These are phyloP conservation scores for Penicillium odoratum DNA, from an alignment of 495 filamentous ascomycete genomes.

Conservation along the genomic window DNA sequence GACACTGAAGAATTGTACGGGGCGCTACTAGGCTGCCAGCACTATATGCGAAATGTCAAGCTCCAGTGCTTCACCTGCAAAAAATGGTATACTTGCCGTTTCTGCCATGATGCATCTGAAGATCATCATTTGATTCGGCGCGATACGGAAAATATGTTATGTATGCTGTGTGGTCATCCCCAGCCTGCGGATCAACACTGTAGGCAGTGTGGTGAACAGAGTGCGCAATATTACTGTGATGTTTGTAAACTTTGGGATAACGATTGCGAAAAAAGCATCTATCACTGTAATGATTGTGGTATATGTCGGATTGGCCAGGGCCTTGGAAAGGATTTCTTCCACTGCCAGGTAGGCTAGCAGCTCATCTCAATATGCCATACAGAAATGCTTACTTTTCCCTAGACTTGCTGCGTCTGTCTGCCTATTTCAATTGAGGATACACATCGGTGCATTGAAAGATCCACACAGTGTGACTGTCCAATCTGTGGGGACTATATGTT, in stretches of 20 bases:
- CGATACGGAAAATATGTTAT: constrained; percentile 93
- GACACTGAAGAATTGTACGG: constrained; percentile 44
- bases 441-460: constrained; percentile 94
- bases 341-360: constrained; percentile 77
- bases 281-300: constrained; percentile 95
- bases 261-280: constrained; percentile 85
- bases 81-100: constrained; percentile 91
- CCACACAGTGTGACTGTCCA: constrained; percentile 95
- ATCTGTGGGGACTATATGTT: constrained; percentile 98
- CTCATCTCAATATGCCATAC: not conserved
- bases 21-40: constrained; percentile 72
- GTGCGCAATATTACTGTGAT: constrained; percentile 91
- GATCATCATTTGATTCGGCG: constrained; percentile 78
- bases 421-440: constrained; percentile 73
- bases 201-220: constrained; percentile 67
- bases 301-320: constrained; percentile 91
- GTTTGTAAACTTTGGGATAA: constrained; percentile 98
- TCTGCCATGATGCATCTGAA: constrained; percentile 89
- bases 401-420: constrained; percentile 92
- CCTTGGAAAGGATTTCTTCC: constrained; percentile 92
- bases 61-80: constrained; percentile 87
- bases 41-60: constrained; percentile 96
- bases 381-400: constrained; percentile 17
- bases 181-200: constrained; percentile 82
- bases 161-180: constrained; percentile 89